These are phyloP conservation scores for Mortierella sp. DNA, from an alignment of 371 early-diverging fungal species.

Conservation along the genomic window DNA sequence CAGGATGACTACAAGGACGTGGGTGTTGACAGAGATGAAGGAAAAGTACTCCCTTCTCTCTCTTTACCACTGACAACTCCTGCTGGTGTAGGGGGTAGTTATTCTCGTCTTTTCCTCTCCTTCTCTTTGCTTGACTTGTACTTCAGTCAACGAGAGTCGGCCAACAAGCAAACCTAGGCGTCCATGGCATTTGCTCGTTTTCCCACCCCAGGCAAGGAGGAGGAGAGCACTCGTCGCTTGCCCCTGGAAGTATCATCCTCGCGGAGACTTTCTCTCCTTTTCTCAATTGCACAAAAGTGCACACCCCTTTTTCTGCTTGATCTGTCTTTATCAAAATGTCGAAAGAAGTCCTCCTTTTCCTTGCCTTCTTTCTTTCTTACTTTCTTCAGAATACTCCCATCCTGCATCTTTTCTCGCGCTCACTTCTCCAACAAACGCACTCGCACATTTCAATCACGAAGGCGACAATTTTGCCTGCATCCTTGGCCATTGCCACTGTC, in stretches of 20 bases:
- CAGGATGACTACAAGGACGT: background rate
- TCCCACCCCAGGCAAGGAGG: background rate
- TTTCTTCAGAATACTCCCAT: background rate
- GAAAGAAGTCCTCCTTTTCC: background rate
- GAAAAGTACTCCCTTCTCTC: background rate
- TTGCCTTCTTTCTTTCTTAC: background rate
- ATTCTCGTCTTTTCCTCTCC: too few species aligned
- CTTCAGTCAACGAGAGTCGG: background rate
- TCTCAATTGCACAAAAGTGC: background rate
- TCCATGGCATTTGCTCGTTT: background rate
- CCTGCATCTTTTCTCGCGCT: background rate
- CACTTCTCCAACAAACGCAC: background rate
- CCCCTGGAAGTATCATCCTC: background rate
- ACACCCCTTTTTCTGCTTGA: background rate
- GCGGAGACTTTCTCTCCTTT: background rate
- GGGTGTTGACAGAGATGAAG: background rate
- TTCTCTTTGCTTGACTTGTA: background rate
- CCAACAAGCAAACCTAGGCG: background rate
- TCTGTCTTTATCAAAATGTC: conserved; percentile 5
- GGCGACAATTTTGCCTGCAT: conserved; percentile 66
- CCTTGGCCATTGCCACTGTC: conserved; percentile 74
- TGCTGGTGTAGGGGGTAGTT: background rate
- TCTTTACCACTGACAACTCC: background rate
- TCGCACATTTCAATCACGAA: conserved; percentile 42
- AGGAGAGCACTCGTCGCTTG: background rate